Percentiles rank a stretch among this genome's conserved stretches.
These are phyloP conservation scores for Coemansia sp. DNA, from an alignment of 192 early-diverging fungal genomes.

Conservation along the genomic window DNA sequence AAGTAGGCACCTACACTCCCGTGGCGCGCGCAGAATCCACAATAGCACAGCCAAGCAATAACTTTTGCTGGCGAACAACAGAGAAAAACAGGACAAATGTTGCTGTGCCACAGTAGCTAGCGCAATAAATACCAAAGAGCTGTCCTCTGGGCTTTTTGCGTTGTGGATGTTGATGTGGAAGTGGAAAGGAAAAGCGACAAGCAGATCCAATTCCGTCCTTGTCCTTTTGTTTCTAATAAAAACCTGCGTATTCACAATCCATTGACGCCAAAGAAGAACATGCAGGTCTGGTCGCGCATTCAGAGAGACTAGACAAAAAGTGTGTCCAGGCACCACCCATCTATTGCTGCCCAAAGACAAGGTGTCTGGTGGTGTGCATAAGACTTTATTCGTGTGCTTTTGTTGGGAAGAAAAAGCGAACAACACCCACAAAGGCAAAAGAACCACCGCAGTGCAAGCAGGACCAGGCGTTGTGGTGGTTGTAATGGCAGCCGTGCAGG, in stretches of 20 bases:
- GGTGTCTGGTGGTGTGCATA: background rate
- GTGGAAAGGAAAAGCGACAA: no score
- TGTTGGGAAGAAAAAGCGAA: background rate
- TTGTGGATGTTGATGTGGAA: no score
- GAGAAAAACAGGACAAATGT: background rate
- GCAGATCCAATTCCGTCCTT: background rate
- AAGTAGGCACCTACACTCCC: slow-evolving; percentile 1
- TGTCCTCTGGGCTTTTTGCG: no score
- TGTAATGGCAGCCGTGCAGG: background rate
- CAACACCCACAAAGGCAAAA: background rate
- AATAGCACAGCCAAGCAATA: background rate
- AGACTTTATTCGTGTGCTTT: background rate
- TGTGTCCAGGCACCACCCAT: background rate
- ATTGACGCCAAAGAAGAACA: slow-evolving; percentile 1
- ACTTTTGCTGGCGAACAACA: background rate
- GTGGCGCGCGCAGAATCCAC: slow-evolving; percentile 2
- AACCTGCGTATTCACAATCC: background rate
- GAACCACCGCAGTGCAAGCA: background rate
- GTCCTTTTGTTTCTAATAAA: background rate
- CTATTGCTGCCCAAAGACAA: background rate
- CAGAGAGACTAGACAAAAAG: background rate
- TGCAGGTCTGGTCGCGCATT: background rate
- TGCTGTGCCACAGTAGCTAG: background rate
- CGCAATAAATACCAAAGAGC: background rate
- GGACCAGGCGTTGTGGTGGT: background rate